phyloP scores from a whole-genome alignment of 2,329 filamentous ascomycete genomes.

The Penicillium polonicum region DNA sequence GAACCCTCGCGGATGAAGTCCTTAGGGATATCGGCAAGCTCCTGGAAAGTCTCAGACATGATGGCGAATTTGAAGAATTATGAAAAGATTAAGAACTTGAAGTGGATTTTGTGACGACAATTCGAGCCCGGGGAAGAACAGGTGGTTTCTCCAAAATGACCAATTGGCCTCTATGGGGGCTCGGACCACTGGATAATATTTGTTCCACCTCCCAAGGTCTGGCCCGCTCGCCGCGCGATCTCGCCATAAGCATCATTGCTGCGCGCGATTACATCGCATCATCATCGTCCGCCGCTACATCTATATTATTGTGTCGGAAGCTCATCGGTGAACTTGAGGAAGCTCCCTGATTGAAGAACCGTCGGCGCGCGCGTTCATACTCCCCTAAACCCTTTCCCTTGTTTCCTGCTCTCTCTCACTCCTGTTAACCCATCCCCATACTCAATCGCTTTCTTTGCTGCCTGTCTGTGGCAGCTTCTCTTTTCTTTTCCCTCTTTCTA shows the following conservation, averaged over 20 bases:
- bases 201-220: not conserved
- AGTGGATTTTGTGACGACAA: not conserved
- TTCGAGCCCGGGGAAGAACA: slow-evolving; percentile 2
- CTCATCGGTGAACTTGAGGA: not conserved
- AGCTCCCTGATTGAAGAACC: not conserved
- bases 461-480: slow-evolving; percentile 1
- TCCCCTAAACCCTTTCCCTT: not conserved
- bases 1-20: slow-evolving; percentile 54
- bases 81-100: not conserved
- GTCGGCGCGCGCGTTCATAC: not conserved
- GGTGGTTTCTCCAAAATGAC: slow-evolving; percentile 12
- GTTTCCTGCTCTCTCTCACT: not conserved
- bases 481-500: not conserved
- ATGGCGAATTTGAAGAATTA: slow-evolving; percentile 2
- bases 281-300: not conserved
- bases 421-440: not conserved
- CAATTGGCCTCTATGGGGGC: not conserved
- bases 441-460: not conserved
- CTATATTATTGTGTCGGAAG: not conserved
- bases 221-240: not conserved
- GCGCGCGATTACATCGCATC: not conserved
- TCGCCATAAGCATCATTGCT: too few relatives aligned
- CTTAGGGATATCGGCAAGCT: slow-evolving; percentile 58
- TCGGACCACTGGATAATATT: not conserved
- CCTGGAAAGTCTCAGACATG: slow-evolving; percentile 60